Evolutionary conservation across 495 filamentous ascomycete species (phyloP), one percentile per base, ranked within the genome.

Genomic region (Neurospora sp.): DNA sequence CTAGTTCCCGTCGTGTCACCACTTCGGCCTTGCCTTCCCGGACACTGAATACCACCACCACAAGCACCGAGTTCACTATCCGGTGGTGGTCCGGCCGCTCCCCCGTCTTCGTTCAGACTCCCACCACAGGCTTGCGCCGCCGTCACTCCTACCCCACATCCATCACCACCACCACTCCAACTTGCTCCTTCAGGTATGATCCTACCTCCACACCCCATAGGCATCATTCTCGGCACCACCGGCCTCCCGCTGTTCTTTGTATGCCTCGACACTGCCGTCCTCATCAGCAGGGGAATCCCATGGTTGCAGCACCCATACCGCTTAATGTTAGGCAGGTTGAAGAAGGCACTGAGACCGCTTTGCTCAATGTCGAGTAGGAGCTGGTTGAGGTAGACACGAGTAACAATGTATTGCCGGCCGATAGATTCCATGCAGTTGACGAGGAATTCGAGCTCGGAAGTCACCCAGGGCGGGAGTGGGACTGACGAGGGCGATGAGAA

Each of bases 261-360:
- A 53, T 83, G 78, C 10, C 75, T 71, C 8, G 78, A 77, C 6
- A 81, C 65, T 4, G 75, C 75, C 38, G 72, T 79, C 10, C 81
- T 79, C 6, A 80, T 81, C 12, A 86, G 74, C 14, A 84, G 70
- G 2, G 84, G 83, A 39, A 85, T 81, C 39, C 78, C 78, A n/a
- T 81, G 79, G 6, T 72, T 70, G 22, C 78, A 70, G 1, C 16
- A 38, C 1, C 40, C 17, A 12, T 69, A 35, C 20, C 20, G 37
- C 22, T 31, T 27, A 40, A 69, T 39, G 8, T 12, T 9, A 14
- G 61, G 48, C 7, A 69, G 9, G 1, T 68, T 70, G 16, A 79
- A 14, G 14, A 59, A 73, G 1, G 70, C 53, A 1, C 76, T 70
- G 44, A 86, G 38, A 3, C 76, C 82, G 72, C 79, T 83, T 10